phyloP scores from a whole-genome alignment of 805 yeast genomes.

The Candida caryicola region DNA sequence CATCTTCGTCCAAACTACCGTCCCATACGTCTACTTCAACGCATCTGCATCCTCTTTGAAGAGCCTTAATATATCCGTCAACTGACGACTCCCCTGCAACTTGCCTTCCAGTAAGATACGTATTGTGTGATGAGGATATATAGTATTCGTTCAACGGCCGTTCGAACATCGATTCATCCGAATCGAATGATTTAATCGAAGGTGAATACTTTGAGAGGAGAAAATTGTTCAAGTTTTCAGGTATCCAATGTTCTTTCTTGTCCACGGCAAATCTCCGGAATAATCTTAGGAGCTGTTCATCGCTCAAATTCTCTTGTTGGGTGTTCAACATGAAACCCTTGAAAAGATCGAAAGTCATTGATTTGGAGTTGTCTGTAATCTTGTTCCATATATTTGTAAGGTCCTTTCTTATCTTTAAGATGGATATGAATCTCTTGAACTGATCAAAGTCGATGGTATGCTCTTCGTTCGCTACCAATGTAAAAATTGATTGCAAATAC shows the following conservation, averaged over 20 bases:
- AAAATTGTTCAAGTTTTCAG: constrained; percentile 27
- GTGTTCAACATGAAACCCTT: constrained; percentile 39
- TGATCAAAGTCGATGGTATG: constrained; percentile 64
- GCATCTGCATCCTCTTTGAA: constrained; percentile 91
- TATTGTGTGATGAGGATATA: constrained; percentile 92
- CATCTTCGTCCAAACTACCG: constrained; percentile 45
- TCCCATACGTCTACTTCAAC: constrained; percentile 98
- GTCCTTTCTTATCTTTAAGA: constrained; percentile 66
- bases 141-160: constrained; percentile 80
- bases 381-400: constrained; percentile 48
- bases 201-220: constrained; percentile 29
- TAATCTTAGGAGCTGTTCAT: constrained; percentile 24
- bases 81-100: constrained; percentile 83
- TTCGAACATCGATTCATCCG: constrained; percentile 20
- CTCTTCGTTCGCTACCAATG: constrained; percentile 32
- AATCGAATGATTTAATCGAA: constrained; percentile 11
- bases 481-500: constrained; percentile 50
- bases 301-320: constrained; percentile 46
- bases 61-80: constrained; percentile 81
- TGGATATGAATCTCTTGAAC: constrained; percentile 70
- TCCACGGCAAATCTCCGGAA: constrained; percentile 25
- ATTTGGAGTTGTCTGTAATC: constrained; percentile 18
- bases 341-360: constrained; percentile 24
- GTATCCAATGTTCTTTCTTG: constrained; percentile 16
- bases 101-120: constrained; percentile 86